A percentile compares a stretch with the other conserved stretches of the same genome.
Conservation (phyloP, 495 filamentous ascomycete species). For the Trichoderma asperelloides region DNA sequence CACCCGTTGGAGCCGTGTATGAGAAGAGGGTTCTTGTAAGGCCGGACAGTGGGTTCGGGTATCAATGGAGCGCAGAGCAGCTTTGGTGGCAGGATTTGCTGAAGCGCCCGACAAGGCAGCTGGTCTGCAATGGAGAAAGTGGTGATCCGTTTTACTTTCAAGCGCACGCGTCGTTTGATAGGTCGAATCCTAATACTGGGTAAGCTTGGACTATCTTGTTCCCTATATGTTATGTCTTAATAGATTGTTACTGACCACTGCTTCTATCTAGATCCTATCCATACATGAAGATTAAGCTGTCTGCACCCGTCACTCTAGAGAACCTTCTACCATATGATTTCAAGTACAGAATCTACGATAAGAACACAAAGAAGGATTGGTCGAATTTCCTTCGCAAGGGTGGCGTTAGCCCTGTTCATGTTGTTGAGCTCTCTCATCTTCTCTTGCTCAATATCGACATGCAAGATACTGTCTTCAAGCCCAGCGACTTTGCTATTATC, state of each 20-base stretch:
- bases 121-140: slow-evolving; percentile 78
- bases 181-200: slow-evolving; percentile 69
- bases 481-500: slow-evolving; percentile 93
- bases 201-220: slow-evolving; percentile 20
- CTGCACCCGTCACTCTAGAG: slow-evolving; percentile 86
- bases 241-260: slow-evolving; percentile 20
- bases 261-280: slow-evolving; percentile 58
- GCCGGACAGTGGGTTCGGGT: slow-evolving; percentile 94
- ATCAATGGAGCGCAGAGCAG: slow-evolving; percentile 81
- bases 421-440: slow-evolving; percentile 90
- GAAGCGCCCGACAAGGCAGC: slow-evolving; percentile 68
- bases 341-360: slow-evolving; percentile 98
- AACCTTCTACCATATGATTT: slow-evolving; percentile 95
- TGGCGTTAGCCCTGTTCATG: slow-evolving; percentile 91
- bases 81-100: slow-evolving; percentile 90
- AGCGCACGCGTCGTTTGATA: slow-evolving; percentile 74
- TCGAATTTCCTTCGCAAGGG: slow-evolving; percentile 95
- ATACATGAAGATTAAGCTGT: slow-evolving; percentile 85
- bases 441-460: slow-evolving; percentile 87
- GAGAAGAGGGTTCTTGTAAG: slow-evolving; percentile 84
- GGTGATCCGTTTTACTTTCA: slow-evolving; percentile 94
- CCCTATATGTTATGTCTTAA: background rate
- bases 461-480: slow-evolving; percentile 89
- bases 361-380: slow-evolving; percentile 96
- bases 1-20: slow-evolving; percentile 86